Conservation (phyloP, 257 asterid genomes). For the Solanum medicagineum region DNA sequence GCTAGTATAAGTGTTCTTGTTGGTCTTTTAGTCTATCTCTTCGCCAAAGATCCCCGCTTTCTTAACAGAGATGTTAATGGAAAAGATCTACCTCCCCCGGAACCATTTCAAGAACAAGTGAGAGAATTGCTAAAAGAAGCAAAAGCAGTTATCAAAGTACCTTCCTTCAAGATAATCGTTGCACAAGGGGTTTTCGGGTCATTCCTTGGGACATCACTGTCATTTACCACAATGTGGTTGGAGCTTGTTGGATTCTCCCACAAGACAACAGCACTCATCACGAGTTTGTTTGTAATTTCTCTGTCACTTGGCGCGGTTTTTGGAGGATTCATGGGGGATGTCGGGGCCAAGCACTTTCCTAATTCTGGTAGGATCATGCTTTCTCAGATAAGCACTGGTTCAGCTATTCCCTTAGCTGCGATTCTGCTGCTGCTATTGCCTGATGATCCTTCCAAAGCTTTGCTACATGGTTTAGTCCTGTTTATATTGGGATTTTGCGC, state of each 20-base stretch:
- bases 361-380: slow-evolving; percentile 66
- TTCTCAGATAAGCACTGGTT: slow-evolving; percentile 77
- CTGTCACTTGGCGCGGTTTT: slow-evolving; percentile 58
- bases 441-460: slow-evolving; percentile 40
- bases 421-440: slow-evolving; percentile 56
- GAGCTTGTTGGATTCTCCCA: slow-evolving; percentile 30
- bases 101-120: background rate
- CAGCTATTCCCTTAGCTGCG: slow-evolving; percentile 77
- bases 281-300: slow-evolving; percentile 47
- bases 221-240: slow-evolving; percentile 3
- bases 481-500: slow-evolving; percentile 48
- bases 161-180: background rate
- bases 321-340: slow-evolving; percentile 84
- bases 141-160: slow-evolving; percentile 27
- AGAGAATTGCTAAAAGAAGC: slow-evolving; percentile 31
- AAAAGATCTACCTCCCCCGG: slow-evolving; percentile 15
- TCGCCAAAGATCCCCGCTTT: slow-evolving; percentile 66
- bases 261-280: slow-evolving; percentile 42
- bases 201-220: slow-evolving; percentile 4
- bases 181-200: slow-evolving; percentile 5
- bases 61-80: slow-evolving; percentile 15
- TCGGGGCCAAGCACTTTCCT: slow-evolving; percentile 47
- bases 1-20: slow-evolving; percentile 48
- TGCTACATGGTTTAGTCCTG: slow-evolving; percentile 54
- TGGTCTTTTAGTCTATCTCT: slow-evolving; percentile 48